Percentiles rank a stretch among this genome's conserved stretches.
Evolutionary conservation across 2,329 filamentous ascomycete species (phyloP).

Genomic region (Aspergillus texensis): DNA sequence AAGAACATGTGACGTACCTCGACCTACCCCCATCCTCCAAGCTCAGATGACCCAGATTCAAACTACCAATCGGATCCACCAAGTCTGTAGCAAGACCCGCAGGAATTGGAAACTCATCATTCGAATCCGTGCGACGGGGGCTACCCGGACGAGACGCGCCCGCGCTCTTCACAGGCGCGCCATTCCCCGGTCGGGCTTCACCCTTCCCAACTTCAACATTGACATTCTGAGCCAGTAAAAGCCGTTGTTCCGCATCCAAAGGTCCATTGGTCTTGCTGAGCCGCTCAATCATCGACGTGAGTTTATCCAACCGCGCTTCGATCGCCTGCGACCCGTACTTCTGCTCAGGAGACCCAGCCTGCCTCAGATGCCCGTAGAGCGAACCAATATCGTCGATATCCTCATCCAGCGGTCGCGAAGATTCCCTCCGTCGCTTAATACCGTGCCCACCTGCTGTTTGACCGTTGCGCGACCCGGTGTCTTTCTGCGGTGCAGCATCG

Average conservation of each 20-base stretch:
- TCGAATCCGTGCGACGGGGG: slow-evolving; percentile 39
- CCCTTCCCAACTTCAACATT: slow-evolving; percentile 20
- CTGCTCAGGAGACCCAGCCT: slow-evolving; percentile 28
- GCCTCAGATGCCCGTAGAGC: slow-evolving; percentile 32
- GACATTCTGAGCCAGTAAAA: slow-evolving; percentile 20
- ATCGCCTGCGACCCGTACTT: slow-evolving; percentile 41
- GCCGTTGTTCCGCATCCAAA: slow-evolving; percentile 27
- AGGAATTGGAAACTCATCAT: slow-evolving; percentile 48
- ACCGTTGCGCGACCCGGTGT: slow-evolving; percentile 13
- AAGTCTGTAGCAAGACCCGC: slow-evolving; percentile 45
- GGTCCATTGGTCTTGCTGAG: slow-evolving; percentile 40
- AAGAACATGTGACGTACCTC: slow-evolving; percentile 39
- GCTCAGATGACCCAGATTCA: slow-evolving; percentile 47
- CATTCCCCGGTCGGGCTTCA: slow-evolving; percentile 24
- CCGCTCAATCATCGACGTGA: slow-evolving; percentile 49
- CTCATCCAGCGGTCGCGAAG: slow-evolving; percentile 30
- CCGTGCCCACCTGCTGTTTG: slow-evolving; percentile 28
- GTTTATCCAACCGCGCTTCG: slow-evolving; percentile 46
- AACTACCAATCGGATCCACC: slow-evolving; percentile 45
- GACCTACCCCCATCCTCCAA: slow-evolving; percentile 47
- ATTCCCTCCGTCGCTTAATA: slow-evolving; percentile 39
- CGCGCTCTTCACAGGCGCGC: slow-evolving; percentile 15
- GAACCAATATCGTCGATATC: slow-evolving; percentile 38
- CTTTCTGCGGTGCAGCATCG: slow-evolving; percentile 36
- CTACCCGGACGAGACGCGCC: slow-evolving; percentile 31